phyloP scores from a whole-genome alignment of 2,329 filamentous ascomycete genomes.

The Hymenotorrendiella dingleyae region DNA sequence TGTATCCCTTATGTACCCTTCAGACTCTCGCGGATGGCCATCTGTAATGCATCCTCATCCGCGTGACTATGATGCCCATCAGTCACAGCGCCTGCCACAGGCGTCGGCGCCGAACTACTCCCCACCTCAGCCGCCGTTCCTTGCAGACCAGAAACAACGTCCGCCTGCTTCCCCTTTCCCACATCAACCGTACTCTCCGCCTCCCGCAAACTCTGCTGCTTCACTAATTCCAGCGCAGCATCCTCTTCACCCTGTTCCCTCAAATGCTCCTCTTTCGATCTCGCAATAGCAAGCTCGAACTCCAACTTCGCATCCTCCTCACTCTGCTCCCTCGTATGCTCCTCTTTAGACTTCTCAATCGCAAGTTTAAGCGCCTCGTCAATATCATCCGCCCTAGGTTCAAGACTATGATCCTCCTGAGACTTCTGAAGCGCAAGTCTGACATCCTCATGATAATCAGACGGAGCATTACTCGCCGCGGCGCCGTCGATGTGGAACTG shows the following conservation, averaged over 20 bases:
- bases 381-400: slow-evolving; percentile 16
- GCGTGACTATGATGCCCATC: slow-evolving; percentile 30
- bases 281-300: slow-evolving; percentile 8
- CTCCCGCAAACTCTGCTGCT: slow-evolving; percentile 49
- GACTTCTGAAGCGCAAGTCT: slow-evolving; percentile 38
- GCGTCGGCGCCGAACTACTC: background rate
- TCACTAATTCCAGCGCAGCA: slow-evolving; percentile 69
- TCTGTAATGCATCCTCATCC: slow-evolving; percentile 50
- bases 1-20: no score
- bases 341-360: slow-evolving; percentile 35
- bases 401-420: slow-evolving; percentile 22
- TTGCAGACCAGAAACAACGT: slow-evolving; percentile 45
- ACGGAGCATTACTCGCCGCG: slow-evolving; percentile 19
- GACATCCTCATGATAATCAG: slow-evolving; percentile 38
- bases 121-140: background rate
- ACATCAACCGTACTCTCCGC: background rate
- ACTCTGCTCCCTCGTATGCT: slow-evolving; percentile 4
- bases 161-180: background rate
- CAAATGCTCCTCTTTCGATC: slow-evolving; percentile 27
- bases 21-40: slow-evolving; percentile 51
- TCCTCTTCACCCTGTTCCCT: slow-evolving; percentile 58
- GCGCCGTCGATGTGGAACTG: no score
- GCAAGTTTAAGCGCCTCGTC: slow-evolving; percentile 37
- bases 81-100: background rate
- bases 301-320: slow-evolving; percentile 6